Evolutionary conservation across 768 basidiomycete species (phyloP).

Genomic region (Rhizopogon rudus): DNA sequence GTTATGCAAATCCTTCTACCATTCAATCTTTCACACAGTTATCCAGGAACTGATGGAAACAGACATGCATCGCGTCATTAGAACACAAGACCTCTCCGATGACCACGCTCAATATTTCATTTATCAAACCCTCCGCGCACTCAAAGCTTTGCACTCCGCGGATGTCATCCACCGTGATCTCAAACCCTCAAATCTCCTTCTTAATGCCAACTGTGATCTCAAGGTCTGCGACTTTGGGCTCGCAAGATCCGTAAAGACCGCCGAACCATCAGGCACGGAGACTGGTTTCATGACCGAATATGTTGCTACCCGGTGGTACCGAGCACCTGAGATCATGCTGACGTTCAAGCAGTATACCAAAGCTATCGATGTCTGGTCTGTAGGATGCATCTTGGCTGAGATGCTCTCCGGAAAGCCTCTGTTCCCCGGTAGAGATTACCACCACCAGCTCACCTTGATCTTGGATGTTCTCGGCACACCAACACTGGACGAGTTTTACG

Average conservation of each 20-base stretch:
- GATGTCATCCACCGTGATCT: constrained; percentile 96
- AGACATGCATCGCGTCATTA: constrained; percentile 94
- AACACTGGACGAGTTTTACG: constrained; percentile 95
- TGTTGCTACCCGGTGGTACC: constrained; percentile 98
- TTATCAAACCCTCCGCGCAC: constrained; percentile 89
- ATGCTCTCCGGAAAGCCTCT: constrained; percentile 97
- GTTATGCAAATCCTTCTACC: not conserved
- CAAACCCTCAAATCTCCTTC: constrained; percentile 94
- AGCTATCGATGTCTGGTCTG: constrained; percentile 88
- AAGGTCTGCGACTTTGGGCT: constrained; percentile 96
- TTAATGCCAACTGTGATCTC: constrained; percentile 96
- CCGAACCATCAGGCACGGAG: constrained; percentile 79
- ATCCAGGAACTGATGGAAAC: constrained; percentile 95
- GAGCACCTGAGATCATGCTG: constrained; percentile 99
- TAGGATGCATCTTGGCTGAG: constrained; percentile 88
- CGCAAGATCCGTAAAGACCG: constrained; percentile 84
- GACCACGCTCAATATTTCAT: constrained; percentile 95
- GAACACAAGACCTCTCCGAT: constrained; percentile 91
- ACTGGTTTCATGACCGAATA: constrained; percentile 95
- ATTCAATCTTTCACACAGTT: constrained; percentile 39
- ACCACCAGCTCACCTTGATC: constrained; percentile 93
- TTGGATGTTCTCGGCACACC: constrained; percentile 97
- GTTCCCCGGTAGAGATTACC: constrained; percentile 95
- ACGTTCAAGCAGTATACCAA: constrained; percentile 99
- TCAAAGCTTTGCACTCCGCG: constrained; percentile 95